Evolutionary conservation across 768 basidiomycete genomes (phyloP).

Genomic region (Termitomyces sp.): DNA sequence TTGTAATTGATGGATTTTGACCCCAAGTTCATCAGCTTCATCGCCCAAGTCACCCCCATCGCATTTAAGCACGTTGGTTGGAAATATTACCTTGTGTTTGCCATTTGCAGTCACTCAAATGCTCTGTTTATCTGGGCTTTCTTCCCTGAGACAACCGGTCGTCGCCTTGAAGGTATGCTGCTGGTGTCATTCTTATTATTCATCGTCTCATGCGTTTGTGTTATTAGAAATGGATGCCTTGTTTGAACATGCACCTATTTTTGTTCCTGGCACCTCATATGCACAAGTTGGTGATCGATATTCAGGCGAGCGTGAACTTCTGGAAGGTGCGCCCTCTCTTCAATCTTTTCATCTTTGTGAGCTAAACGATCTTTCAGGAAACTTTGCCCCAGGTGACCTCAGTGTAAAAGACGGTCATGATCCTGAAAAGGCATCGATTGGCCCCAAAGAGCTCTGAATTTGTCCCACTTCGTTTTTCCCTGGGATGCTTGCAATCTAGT

Average conservation of each 20-base stretch:
- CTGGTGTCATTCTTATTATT: neutral
- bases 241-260: conserved; percentile 32
- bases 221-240: conserved; percentile 36
- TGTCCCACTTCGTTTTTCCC: neutral
- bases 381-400: conserved; percentile 19
- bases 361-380: conserved; percentile 6
- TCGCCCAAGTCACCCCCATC: conserved; percentile 38
- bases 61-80: conserved; percentile 36
- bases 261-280: conserved; percentile 30
- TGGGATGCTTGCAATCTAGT: neutral
- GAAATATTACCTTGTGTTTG: conserved; percentile 40
- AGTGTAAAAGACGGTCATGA: conserved; percentile 7
- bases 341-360: neutral
- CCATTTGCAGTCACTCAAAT: conserved; percentile 40
- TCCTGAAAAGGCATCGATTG: conserved; percentile 1
- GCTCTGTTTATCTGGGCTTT: conserved; percentile 40
- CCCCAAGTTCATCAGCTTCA: conserved; percentile 19
- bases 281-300: conserved; percentile 28
- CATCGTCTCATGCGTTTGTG: neutral
- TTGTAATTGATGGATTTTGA: neutral
- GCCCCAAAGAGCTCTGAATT: neutral
- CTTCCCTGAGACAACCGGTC: conserved; percentile 39
- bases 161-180: conserved; percentile 33
- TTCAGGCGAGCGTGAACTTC: conserved; percentile 32
- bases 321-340: conserved; percentile 23